These are phyloP conservation scores for Zygotorulaspora florentina DNA, from an alignment of 805 yeast genomes.

Conservation along the genomic window DNA sequence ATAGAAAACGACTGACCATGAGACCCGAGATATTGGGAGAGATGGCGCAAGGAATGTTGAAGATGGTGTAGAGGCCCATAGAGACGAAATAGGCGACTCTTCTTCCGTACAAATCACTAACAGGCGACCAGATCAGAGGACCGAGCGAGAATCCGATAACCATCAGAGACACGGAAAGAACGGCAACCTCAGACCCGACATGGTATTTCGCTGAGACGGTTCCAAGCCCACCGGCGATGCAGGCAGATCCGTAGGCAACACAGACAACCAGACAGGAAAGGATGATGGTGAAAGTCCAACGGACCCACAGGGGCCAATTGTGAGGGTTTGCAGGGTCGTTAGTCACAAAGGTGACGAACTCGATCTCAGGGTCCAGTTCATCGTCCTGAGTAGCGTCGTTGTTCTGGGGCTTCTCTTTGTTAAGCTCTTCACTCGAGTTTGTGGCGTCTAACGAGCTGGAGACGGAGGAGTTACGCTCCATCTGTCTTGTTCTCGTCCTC, in stretches of 20 bases:
- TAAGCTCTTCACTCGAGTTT: conserved; percentile 20
- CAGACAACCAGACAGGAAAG: conserved; percentile 72
- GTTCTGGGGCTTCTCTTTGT: conserved; percentile 20
- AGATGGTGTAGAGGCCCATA: conserved; percentile 65
- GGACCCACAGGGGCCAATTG: conserved; percentile 60
- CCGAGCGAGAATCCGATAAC: conserved; percentile 86
- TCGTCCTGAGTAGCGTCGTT: conserved; percentile 20
- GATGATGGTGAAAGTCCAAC: conserved; percentile 65
- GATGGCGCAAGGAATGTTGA: conserved; percentile 84
- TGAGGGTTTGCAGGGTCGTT: conserved; percentile 88
- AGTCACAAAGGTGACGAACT: conserved; percentile 75
- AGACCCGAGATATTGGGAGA: conserved; percentile 79
- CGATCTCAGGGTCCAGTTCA: conserved; percentile 58
- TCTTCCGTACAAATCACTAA: conserved; percentile 82
- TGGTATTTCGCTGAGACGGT: conserved; percentile 59
- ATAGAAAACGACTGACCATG: conserved; percentile 75
- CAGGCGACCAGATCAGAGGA: conserved; percentile 85
- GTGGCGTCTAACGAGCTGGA: conserved; percentile 25
- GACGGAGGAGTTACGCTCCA: conserved; percentile 26
- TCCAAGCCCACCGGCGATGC: conserved; percentile 81
- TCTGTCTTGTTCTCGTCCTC: conserved; percentile 38
- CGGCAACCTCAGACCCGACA: conserved; percentile 76
- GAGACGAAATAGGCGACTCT: conserved; percentile 78
- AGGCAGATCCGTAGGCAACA: conserved; percentile 91
- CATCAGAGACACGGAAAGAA: conserved; percentile 77